Evolutionary conservation across 306 rosid species (phyloP).

Genomic region (Psophocarpus tetragonolobus): DNA sequence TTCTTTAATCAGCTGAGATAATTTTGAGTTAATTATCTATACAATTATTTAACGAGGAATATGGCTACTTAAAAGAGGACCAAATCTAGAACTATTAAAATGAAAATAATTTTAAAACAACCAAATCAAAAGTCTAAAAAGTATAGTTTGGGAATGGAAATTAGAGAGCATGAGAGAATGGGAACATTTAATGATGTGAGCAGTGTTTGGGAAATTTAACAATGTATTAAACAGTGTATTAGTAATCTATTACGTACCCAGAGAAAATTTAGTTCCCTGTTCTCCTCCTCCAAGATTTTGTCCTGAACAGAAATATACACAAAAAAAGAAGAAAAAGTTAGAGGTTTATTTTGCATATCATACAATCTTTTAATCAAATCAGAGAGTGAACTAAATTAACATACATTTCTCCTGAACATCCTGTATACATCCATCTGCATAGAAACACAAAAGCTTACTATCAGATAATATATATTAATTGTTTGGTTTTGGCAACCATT

Average conservation of each 20-base stretch:
- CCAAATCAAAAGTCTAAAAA: neutral
- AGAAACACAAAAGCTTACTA: neutral
- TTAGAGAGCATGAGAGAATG: neutral
- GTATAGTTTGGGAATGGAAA: neutral
- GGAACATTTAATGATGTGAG: neutral
- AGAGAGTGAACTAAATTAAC: constrained; percentile 6
- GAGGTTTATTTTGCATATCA: neutral
- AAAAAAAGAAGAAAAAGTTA: neutral
- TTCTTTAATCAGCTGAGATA: neutral
- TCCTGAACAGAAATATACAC: constrained; percentile 32
- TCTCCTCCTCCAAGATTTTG: constrained; percentile 58
- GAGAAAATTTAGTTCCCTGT: constrained; percentile 52
- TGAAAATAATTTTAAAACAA: neutral
- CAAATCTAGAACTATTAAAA: neutral
- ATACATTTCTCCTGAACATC: constrained; percentile 52
- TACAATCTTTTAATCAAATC: neutral
- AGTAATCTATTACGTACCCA: constrained; percentile 44
- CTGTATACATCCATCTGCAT: constrained; percentile 52
- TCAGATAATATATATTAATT: neutral
- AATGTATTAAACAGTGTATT: neutral
- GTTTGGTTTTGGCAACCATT: neutral
- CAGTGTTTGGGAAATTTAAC: neutral
- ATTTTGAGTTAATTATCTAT: neutral
- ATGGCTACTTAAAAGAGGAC: neutral
- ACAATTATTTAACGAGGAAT: neutral